Evolutionary conservation across 331 rosid species (phyloP).

Genomic region (Cucumis variabilis): DNA sequence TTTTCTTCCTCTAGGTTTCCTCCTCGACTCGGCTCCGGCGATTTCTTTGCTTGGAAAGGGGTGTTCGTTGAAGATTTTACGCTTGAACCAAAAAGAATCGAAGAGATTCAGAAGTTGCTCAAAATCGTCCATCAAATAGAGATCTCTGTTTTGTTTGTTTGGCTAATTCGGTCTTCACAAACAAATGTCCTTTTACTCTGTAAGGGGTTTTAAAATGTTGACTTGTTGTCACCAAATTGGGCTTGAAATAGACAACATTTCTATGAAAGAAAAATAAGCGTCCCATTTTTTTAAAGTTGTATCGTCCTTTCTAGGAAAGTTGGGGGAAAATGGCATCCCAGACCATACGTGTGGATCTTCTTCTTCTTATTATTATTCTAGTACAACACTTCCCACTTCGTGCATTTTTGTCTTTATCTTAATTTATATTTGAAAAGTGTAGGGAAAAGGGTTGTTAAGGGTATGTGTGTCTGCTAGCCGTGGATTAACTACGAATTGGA

Average conservation of each 20-base stretch:
- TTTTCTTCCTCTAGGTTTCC: constrained; percentile 40
- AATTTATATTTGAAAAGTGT: too few relatives aligned
- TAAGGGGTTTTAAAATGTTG: neutral
- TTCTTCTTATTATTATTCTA: too few relatives aligned
- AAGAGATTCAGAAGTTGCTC: constrained; percentile 58
- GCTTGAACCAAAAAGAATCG: constrained; percentile 73
- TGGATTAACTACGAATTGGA: too few relatives aligned
- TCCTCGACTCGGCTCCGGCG: constrained; percentile 34
- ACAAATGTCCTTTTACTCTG: neutral
- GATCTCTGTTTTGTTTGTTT: neutral
- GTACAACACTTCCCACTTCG: too few relatives aligned
- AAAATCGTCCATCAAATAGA: constrained; percentile 68
- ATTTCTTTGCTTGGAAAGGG: constrained; percentile 57
- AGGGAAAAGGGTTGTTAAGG: too few relatives aligned
- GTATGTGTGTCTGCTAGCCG: too few relatives aligned
- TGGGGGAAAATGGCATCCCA: too few relatives aligned
- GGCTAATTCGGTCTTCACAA: neutral
- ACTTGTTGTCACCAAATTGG: neutral
- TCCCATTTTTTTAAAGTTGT: too few relatives aligned
- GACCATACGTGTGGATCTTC: too few relatives aligned
- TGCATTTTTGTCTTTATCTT: too few relatives aligned
- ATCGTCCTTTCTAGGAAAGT: too few relatives aligned
- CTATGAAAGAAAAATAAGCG: neutral
- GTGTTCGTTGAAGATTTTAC: constrained; percentile 40
- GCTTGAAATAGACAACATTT: neutral